Base-by-base conservation (phyloP, 805 yeast species). In the Ogataea neopini region DNA sequence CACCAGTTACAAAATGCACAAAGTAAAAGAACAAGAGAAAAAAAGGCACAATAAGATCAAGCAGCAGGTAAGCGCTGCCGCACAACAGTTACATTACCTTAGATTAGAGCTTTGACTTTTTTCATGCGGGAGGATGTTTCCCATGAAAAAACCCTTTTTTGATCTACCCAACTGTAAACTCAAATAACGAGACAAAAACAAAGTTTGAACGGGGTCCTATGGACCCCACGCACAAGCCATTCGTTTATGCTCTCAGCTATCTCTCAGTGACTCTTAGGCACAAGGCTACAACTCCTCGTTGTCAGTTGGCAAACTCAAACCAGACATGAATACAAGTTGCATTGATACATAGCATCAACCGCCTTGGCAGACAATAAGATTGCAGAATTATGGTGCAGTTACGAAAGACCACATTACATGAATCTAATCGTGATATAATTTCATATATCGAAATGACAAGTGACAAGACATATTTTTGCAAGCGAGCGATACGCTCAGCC, bases 31-130 rank as follows among this genome's bases (percentile, higher is more conserved):
- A 30, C 18, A 30, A 19, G 22, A 34, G 23, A 9, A 10, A 34
- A 17, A 34, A 3, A 17, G 37, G 37, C 22, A 18, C 34, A 30
- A n/a, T 15, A 30, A 30, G 34, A 13, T 13, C 37, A 10, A 34
- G 37, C 37, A 19, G 37, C 23, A 34, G 25, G 37, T 19, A 34
- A 19, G 37, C 37, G 23, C 19, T 34, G 23, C 37, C 18, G 37
- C 37, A 30, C 34, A 9, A 13, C 15, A 6, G 34, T 14, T 30
- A 8, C 34, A n/a, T 14, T n/a, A 3, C 34, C 18, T n/a, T 30
- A n/a, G 15, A 30, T n/a, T n/a, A n/a, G 15, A 30, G 15, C 34
- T 30, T 30, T 30, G 9, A 13, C 17, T n/a, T n/a, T n/a, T n/a
- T 30, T 30, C 9, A 30, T 30, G 34, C 34, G 14, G 14, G 34